phyloP scores from a whole-genome alignment of 2,329 filamentous ascomycete species.

The Fusarium lyarnte region DNA sequence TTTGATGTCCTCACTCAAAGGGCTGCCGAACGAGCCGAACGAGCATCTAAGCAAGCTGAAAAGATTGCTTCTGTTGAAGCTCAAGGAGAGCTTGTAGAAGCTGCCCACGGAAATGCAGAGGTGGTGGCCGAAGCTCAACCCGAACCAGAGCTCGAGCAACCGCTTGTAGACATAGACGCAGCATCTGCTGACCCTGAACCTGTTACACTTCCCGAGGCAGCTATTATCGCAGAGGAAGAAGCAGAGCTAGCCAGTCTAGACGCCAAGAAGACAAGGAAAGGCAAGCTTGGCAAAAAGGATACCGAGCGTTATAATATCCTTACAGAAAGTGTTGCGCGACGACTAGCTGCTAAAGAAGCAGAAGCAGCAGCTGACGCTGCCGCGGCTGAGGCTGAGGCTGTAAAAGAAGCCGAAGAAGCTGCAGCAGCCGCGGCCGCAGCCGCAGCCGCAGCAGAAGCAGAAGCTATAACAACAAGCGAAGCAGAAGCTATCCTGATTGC shows the following conservation, averaged over 20 bases:
- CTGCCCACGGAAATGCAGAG: slow-evolving; percentile 25
- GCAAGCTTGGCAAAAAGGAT: slow-evolving; percentile 38
- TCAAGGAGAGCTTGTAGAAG: neutral
- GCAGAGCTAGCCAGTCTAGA: slow-evolving; percentile 30
- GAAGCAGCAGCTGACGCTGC: slow-evolving; percentile 40
- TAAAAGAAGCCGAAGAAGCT: slow-evolving; percentile 14
- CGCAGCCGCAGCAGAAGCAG: slow-evolving; percentile 26
- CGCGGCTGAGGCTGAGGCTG: slow-evolving; percentile 22
- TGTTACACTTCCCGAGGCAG: slow-evolving; percentile 25
- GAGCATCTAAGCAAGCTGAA: slow-evolving; percentile 44
- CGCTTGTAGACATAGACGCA: slow-evolving; percentile 10
- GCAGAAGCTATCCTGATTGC: slow-evolving; percentile 25
- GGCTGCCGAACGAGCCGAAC: slow-evolving; percentile 33
- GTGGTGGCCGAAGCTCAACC: slow-evolving; percentile 22
- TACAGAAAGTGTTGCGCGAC: slow-evolving; percentile 26
- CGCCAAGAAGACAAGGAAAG: slow-evolving; percentile 37
- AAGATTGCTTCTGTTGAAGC: slow-evolving; percentile 33
- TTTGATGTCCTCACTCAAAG: slow-evolving; percentile 31
- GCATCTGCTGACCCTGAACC: slow-evolving; percentile 5
- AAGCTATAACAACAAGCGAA: slow-evolving; percentile 26
- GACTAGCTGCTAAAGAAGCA: slow-evolving; percentile 29
- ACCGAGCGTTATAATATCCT: slow-evolving; percentile 33
- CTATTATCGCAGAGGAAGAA: slow-evolving; percentile 33
- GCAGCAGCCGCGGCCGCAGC: slow-evolving; percentile 25
- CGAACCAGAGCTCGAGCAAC: slow-evolving; percentile 18